Evolutionary conservation across 208 protist species (phyloP), one percentile per base, ranked within the genome.

Genomic region (Trypanosoma platydactyli): DNA sequence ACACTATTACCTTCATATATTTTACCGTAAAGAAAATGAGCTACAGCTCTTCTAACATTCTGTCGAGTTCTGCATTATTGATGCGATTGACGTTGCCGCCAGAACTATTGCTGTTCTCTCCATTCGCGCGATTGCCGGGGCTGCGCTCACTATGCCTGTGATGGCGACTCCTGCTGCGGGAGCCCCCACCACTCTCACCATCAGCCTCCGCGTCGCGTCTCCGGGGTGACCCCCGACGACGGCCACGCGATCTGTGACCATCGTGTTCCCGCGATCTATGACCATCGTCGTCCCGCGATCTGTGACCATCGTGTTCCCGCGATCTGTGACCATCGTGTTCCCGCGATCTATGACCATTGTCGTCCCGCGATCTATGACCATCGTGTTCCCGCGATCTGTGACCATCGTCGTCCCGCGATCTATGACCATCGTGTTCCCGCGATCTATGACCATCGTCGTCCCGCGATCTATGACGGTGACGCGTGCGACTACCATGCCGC

Each of bases 131-230:
- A 0, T 69, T 63, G 25, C 63, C 68, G 57, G 57, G 61, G 42
- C 64, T 71, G 53, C 67, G 63, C 40, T 73, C 71, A 64, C 52
- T 49, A 44, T 61, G 61, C 27, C 70, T 69, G 38, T 77, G 56
- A 24, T 51, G 59, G 22, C 29, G 50, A 29, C 42, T 27, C 51
- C 68, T 41, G 22, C 38, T 38, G 30, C 52, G 41, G 27, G 33
- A 11, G 3, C 71, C 18, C 29, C 45, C 30, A 67, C n/a, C 27
- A 27, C 50, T 13, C 41, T 69, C 15, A 0, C 53, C 30, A 9
- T 51, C 49, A 12, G 51, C 6, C 29, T 55, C 35, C 20, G 33
- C 24, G 51, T 38, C 9, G 33, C 33, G 33, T 38, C 33, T 38
- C 5, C 33, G 33, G 5, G 33, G 9, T 38, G 33, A 38, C 9